Percentiles rank a stretch among this genome's conserved stretches.
Conservation (phyloP, 331 rosid species). For the Saraca asoca region DNA sequence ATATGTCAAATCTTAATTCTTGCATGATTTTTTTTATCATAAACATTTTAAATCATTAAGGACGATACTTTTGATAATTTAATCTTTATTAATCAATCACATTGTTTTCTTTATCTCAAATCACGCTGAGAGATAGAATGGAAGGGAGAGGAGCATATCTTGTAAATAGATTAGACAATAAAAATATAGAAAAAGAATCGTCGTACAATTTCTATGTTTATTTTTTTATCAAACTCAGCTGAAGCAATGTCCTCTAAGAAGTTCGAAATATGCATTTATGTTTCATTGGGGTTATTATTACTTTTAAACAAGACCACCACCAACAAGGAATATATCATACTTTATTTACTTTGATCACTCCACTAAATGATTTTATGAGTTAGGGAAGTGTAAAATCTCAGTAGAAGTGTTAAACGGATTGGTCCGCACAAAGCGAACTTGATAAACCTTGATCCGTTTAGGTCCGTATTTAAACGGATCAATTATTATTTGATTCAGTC, state of each 20-base stretch:
- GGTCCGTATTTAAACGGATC: no score
- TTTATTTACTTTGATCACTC: conserved; percentile 5
- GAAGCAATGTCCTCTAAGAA: conserved; percentile 16
- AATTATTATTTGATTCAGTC: no score
- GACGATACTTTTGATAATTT: not conserved
- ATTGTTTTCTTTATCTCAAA: not conserved
- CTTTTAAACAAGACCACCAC: conserved; percentile 1
- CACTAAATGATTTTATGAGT: no score
- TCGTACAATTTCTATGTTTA: conserved; percentile 37
- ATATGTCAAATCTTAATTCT: no score
- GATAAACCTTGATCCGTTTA: no score
- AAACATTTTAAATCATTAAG: no score
- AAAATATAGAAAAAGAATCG: conserved; percentile 34
- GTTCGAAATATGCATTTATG: conserved; percentile 7
- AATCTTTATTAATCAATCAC: not conserved
- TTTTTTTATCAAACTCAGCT: not conserved
- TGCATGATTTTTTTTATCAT: no score
- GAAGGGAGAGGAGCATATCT: not conserved
- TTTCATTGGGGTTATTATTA: conserved; percentile 22
- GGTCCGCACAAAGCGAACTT: no score
- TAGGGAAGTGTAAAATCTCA: no score
- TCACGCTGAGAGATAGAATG: no score
- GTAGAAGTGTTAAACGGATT: no score
- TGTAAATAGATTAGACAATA: conserved; percentile 19
- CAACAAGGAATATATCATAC: not conserved